A percentile compares a stretch with the other conserved stretches of the same genome.
phyloP scores from a whole-genome alignment of 768 basidiomycete species.

The Lyophyllum semitale region DNA sequence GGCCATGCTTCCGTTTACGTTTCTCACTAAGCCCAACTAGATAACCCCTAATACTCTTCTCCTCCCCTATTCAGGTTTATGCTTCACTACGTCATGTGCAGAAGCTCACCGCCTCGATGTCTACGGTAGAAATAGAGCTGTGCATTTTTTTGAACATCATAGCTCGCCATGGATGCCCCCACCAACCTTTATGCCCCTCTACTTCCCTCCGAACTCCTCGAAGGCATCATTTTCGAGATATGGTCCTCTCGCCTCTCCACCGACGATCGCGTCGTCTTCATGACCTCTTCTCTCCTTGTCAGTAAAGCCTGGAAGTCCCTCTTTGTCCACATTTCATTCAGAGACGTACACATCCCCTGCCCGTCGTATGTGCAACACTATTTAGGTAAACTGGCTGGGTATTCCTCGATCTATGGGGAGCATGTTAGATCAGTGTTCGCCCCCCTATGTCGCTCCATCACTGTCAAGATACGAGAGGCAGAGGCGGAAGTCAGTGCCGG shows the following conservation, averaged over 20 bases:
- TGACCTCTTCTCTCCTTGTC: conserved; percentile 30
- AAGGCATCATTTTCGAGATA: conserved; percentile 26
- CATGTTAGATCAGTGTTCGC: conserved; percentile 2
- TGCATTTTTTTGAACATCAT: too few species aligned
- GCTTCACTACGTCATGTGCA: too few species aligned
- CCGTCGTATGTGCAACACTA: conserved; percentile 23
- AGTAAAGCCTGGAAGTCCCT: conserved; percentile 28
- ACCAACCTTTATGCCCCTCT: background rate
- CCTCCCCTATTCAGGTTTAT: too few species aligned
- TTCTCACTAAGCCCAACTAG: too few species aligned
- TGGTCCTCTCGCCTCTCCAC: conserved; percentile 30
- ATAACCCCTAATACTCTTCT: too few species aligned
- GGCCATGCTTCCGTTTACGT: too few species aligned
- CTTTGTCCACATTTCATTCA: conserved; percentile 28
- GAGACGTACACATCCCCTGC: conserved; percentile 34
- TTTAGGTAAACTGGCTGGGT: conserved; percentile 9
- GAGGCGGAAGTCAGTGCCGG: background rate
- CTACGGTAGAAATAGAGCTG: too few species aligned
- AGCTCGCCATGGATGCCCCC: background rate
- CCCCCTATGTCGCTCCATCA: conserved; percentile 7
- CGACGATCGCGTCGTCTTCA: conserved; percentile 30
- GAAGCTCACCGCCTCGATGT: too few species aligned
- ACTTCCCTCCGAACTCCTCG: conserved; percentile 11
- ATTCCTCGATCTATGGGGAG: background rate
- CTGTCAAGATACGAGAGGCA: conserved; percentile 10